Evolutionary conservation across 2,329 filamentous ascomycete genomes (phyloP).

Genomic region (Aspergillus puulaauensis): DNA sequence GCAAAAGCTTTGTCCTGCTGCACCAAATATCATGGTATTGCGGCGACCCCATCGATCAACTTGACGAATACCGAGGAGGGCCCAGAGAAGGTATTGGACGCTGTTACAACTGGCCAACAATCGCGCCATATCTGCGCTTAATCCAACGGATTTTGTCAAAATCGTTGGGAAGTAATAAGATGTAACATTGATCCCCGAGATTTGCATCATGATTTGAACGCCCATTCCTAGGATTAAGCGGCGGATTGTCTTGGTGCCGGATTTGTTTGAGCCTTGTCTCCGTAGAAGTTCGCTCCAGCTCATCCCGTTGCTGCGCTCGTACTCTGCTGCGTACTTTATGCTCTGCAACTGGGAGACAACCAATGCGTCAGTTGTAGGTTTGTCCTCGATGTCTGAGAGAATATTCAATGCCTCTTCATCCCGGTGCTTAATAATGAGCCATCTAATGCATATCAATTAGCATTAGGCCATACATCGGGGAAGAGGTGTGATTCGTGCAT

Average conservation of each 20-base stretch:
- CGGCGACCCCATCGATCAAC: constrained; percentile 51
- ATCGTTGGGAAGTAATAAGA: constrained; percentile 43
- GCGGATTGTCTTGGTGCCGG: constrained; percentile 29
- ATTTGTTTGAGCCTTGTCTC: constrained; percentile 29
- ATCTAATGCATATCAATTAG: constrained; percentile 1
- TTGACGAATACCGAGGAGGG: constrained; percentile 43
- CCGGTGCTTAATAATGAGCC: constrained; percentile 20
- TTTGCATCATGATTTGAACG: constrained; percentile 33
- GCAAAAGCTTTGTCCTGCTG: constrained; percentile 51
- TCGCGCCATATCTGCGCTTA: constrained; percentile 37
- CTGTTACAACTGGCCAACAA: constrained; percentile 49
- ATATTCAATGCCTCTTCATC: constrained; percentile 42
- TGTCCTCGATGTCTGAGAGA: constrained; percentile 37
- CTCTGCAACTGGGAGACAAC: constrained; percentile 44
- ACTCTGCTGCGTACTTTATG: constrained; percentile 50
- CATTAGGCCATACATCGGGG: not conserved
- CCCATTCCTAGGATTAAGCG: constrained; percentile 48
- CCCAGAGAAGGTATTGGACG: constrained; percentile 48
- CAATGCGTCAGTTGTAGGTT: constrained; percentile 39
- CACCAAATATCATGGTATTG: constrained; percentile 50
- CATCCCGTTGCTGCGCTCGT: constrained; percentile 51
- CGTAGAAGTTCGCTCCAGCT: constrained; percentile 52
- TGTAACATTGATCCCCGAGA: constrained; percentile 37
- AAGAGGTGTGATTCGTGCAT: not conserved
- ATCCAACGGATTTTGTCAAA: constrained; percentile 44